These are phyloP conservation scores for Scheffersomyces parashehatae DNA, from an alignment of 1,139 yeast genomes.

Conservation along the genomic window DNA sequence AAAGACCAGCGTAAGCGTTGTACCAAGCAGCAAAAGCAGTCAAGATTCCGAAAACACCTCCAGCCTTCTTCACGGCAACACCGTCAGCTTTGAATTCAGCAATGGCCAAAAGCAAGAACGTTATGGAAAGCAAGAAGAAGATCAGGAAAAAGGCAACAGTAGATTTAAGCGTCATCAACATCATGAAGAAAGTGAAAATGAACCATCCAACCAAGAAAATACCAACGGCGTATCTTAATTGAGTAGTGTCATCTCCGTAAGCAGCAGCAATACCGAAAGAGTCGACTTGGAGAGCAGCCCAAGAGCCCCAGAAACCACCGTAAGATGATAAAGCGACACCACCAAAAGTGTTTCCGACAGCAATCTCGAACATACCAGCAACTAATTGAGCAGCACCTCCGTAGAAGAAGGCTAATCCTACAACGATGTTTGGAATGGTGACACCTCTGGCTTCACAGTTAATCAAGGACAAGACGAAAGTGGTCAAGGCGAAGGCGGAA, in stretches of 20 bases:
- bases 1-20: constrained; percentile 89
- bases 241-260: constrained; percentile 40
- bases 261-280: constrained; percentile 73
- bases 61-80: constrained; percentile 56
- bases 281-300: constrained; percentile 70
- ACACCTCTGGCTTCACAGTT: constrained; percentile 59
- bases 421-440: constrained; percentile 50
- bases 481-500: constrained; percentile 80
- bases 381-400: constrained; percentile 76
- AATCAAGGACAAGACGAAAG: constrained; percentile 72
- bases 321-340: constrained; percentile 79
- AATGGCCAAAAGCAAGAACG: constrained; percentile 67
- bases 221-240: constrained; percentile 58
- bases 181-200: constrained; percentile 70
- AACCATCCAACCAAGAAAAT: constrained; percentile 78
- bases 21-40: constrained; percentile 85
- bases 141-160: constrained; percentile 73
- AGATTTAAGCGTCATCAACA: constrained; percentile 71
- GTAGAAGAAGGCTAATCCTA: constrained; percentile 79
- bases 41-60: constrained; percentile 78
- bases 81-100: constrained; percentile 43
- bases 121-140: constrained; percentile 62
- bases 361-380: constrained; percentile 81
- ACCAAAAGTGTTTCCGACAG: constrained; percentile 84
- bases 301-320: constrained; percentile 90